These are phyloP conservation scores for Physcomitrellopsis africana DNA, from an alignment of 225 moss, liverwort and hornwort species.

Conservation along the genomic window DNA sequence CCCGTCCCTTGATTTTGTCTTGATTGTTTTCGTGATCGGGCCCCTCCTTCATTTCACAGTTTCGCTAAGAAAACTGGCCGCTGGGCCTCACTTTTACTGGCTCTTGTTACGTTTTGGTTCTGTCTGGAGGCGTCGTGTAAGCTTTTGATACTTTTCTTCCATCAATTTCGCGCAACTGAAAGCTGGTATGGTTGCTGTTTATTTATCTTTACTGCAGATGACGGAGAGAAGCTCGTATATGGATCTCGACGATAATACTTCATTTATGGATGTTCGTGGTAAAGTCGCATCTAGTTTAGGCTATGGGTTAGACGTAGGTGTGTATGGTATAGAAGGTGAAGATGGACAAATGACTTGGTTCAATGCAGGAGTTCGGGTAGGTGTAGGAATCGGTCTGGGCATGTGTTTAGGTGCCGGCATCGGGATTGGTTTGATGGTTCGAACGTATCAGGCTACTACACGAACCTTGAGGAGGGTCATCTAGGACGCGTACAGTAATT, in stretches of 20 bases:
- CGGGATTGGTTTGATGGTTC: constrained; percentile 61
- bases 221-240: constrained; percentile 34
- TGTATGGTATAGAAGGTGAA: constrained; percentile 60
- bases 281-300: constrained; percentile 42
- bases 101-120: neutral
- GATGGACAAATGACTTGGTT: constrained; percentile 72
- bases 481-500: constrained; percentile 10
- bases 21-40: neutral
- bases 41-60: neutral
- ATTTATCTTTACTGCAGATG: constrained; percentile 33
- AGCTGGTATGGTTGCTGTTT: neutral
- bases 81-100: neutral
- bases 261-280: constrained; percentile 45
- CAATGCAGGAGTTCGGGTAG: constrained; percentile 67
- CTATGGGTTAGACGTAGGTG: constrained; percentile 43
- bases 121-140: neutral
- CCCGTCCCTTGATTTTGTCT: neutral
- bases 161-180: neutral
- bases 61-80: neutral
- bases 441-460: constrained; percentile 65
- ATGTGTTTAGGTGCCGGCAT: constrained; percentile 68
- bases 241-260: constrained; percentile 20
- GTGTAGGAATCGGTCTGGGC: constrained; percentile 66
- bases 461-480: constrained; percentile 62
- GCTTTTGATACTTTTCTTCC: neutral